phyloP scores from a whole-genome alignment of 2,329 filamentous ascomycete genomes.

The Diaporthe humulicola region DNA sequence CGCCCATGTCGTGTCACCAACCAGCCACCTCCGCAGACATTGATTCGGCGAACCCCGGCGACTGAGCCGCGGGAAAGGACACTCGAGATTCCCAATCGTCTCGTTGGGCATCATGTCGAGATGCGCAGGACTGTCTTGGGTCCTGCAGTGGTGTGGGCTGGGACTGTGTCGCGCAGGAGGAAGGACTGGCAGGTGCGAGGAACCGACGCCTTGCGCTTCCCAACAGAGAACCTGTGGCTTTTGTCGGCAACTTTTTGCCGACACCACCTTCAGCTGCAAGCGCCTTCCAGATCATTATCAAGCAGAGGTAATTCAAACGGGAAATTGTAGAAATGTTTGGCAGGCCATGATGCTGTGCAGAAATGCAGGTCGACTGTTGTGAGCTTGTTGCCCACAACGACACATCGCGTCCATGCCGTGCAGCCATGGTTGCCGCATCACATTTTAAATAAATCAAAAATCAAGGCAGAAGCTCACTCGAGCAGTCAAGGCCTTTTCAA shows the following conservation, averaged over 20 bases:
- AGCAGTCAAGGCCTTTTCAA: background rate
- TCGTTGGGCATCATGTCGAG: background rate
- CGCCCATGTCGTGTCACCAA: conserved; percentile 28
- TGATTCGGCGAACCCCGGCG: conserved; percentile 9
- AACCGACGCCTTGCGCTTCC: background rate
- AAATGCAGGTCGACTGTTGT: background rate
- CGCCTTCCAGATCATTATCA: background rate
- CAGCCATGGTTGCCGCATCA: background rate
- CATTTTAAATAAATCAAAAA: background rate
- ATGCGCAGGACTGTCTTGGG: background rate
- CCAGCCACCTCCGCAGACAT: conserved; percentile 12
- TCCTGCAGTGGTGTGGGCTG: background rate
- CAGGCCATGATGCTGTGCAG: background rate
- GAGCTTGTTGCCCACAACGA: background rate
- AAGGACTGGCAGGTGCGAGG: background rate
- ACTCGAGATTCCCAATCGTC: background rate
- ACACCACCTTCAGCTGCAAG: background rate
- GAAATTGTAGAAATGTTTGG: background rate
- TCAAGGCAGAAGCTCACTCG: conserved; percentile 14
- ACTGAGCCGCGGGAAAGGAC: background rate
- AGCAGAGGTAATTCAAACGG: no score
- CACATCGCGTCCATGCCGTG: background rate
- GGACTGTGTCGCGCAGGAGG: background rate
- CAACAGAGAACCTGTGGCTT: background rate
- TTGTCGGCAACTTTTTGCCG: background rate